These are phyloP conservation scores for slime mould (Dictyostelium discoideum) DNA, from an alignment of 78 protist species.

Conservation along the genomic window DNA sequence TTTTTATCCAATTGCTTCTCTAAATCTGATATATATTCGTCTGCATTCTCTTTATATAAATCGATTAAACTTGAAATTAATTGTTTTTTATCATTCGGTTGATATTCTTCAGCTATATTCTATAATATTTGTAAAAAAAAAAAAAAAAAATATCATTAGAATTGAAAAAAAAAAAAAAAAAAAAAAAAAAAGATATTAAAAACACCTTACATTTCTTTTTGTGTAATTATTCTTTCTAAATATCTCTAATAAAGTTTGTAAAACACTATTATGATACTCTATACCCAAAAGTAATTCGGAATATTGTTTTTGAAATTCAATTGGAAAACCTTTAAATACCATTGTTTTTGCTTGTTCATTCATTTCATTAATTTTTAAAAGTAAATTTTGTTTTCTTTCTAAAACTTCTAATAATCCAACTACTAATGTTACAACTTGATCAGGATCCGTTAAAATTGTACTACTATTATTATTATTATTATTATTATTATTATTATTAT, in stretches of 20 bases:
- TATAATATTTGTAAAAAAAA: not conserved
- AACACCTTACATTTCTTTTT: not conserved
- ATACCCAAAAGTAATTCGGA: slow-evolving; percentile 23
- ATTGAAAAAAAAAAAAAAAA: not conserved
- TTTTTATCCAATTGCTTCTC: not conserved
- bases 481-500: not conserved
- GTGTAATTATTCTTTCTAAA: slow-evolving; percentile 39
- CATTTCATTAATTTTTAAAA: not conserved
- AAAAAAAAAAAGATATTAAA: not conserved
- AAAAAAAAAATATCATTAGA: not conserved
- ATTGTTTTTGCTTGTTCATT: slow-evolving; percentile 49
- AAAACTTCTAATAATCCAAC: slow-evolving; percentile 50
- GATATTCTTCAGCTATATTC: not conserved
- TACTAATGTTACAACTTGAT: slow-evolving; percentile 40
- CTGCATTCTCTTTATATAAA: slow-evolving; percentile 13
- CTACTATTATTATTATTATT: not conserved
- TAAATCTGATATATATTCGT: not conserved
- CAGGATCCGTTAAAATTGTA: not conserved
- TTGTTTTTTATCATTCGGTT: not conserved
- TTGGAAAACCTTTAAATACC: slow-evolving; percentile 35
- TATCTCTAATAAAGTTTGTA: slow-evolving; percentile 48
- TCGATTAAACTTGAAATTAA: slow-evolving; percentile 25
- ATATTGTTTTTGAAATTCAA: slow-evolving; percentile 26
- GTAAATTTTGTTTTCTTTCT: slow-evolving; percentile 53
- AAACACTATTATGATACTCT: slow-evolving; percentile 43